phyloP scores from a whole-genome alignment of 805 yeast genomes.

The Starmerella davenportii region DNA sequence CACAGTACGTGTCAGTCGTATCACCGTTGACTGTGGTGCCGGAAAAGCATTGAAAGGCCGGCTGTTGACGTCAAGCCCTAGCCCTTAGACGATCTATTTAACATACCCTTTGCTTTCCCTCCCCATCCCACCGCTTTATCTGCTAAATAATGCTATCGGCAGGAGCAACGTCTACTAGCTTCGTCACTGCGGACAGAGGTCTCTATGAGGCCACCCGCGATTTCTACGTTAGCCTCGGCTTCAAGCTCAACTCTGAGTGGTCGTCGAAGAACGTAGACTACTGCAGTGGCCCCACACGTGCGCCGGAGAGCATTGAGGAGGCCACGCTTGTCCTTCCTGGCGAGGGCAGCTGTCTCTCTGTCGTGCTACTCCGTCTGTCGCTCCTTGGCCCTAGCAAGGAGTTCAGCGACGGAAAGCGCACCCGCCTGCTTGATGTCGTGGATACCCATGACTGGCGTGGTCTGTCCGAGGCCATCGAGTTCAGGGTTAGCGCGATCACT shows the following conservation, averaged over 20 bases:
- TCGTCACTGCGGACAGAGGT: constrained; percentile 32
- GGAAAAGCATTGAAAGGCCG: not conserved
- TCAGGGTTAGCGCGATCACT: constrained; percentile 27
- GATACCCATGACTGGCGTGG: constrained; percentile 34
- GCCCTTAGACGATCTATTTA: not conserved
- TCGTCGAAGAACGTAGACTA: constrained; percentile 15
- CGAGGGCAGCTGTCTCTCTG: constrained; percentile 16
- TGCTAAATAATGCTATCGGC: constrained; percentile 13
- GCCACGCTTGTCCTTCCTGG: constrained; percentile 19
- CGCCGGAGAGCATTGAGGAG: constrained; percentile 18
- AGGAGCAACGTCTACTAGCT: constrained; percentile 51
- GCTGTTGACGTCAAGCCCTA: constrained; percentile 1
- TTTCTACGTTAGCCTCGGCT: constrained; percentile 40
- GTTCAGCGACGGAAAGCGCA: constrained; percentile 13
- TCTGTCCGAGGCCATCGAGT: constrained; percentile 28
- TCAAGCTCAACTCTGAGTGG: constrained; percentile 24
- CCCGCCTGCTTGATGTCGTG: constrained; percentile 12
- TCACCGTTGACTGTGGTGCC: not conserved
- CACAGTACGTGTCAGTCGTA: not conserved
- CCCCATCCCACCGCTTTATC: not conserved
- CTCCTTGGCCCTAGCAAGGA: constrained; percentile 18
- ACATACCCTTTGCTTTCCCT: constrained; percentile 1
- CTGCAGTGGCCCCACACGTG: constrained; percentile 13
- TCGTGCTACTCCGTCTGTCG: constrained; percentile 19
- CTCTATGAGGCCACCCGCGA: constrained; percentile 31